Evolutionary conservation across 768 basidiomycete genomes (phyloP).

Genomic region (Cytidiella melzeri): DNA sequence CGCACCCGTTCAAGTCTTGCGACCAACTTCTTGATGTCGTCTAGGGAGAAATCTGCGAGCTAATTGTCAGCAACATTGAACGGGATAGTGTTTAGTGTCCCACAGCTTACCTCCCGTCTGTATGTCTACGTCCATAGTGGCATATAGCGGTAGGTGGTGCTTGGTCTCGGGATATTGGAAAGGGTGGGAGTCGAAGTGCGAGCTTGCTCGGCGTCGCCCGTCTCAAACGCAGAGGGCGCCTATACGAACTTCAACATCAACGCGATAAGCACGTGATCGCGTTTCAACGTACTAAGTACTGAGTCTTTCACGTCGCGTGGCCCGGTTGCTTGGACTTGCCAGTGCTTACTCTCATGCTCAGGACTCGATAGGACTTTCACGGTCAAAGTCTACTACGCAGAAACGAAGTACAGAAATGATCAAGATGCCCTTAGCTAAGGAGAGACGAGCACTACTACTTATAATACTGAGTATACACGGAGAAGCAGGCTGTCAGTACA

Average conservation of each 20-base stretch:
- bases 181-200: neutral
- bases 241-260: constrained; percentile 1
- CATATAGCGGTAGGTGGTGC: neutral
- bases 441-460: no score
- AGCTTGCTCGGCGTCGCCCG: neutral
- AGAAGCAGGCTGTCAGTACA: no score
- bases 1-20: constrained; percentile 5
- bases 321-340: no score
- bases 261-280: neutral
- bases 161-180: neutral
- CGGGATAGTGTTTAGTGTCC: no score
- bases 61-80: neutral
- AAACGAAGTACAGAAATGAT: no score
- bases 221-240: neutral
- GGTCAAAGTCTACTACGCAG: no score
- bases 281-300: neutral
- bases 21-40: neutral
- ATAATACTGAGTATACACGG: no score
- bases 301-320: neutral
- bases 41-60: neutral
- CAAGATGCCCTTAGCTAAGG: no score
- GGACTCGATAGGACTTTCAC: no score
- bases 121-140: neutral
- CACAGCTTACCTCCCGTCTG: neutral
- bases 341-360: no score